Conservation (phyloP, 106 monocot species). For the Dendrobium officinale region DNA sequence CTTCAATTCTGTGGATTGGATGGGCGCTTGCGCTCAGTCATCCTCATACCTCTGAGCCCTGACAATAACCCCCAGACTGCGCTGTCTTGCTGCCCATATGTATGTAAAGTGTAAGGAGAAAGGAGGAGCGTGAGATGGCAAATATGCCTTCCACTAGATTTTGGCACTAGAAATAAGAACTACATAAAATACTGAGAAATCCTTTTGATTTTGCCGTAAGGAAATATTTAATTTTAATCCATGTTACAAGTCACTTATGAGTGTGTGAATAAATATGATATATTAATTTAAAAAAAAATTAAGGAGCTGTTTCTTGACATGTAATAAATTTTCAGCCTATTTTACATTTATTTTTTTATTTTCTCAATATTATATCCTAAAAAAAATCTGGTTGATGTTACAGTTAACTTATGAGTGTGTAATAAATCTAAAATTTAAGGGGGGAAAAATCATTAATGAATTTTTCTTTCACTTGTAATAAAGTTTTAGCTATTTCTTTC, state of each 20-base stretch:
- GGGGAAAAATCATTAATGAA: no score
- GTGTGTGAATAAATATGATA: neutral
- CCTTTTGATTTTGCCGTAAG: no score
- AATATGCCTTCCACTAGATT: neutral
- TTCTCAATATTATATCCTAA: no score
- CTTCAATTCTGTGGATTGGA: neutral
- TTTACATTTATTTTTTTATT: no score
- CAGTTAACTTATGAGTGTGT: no score
- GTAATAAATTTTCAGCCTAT: no score
- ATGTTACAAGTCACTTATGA: neutral
- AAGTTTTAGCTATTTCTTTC: no score
- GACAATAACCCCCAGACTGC: neutral
- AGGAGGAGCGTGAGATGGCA: neutral
- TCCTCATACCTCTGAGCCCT: neutral
- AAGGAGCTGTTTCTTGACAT: no score
- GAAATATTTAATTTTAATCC: neutral
- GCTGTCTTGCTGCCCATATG: neutral
- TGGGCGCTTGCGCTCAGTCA: slow-evolving; percentile 3
- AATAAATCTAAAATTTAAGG: no score
- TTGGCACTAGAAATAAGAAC: neutral
- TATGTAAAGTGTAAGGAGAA: neutral
- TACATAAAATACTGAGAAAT: neutral
- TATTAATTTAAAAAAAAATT: no score
- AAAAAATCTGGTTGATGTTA: no score
- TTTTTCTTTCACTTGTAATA: no score